Evolutionary conservation across 148 eudicot species (phyloP), one percentile per base, ranked within the genome.

Genomic region (Oxyria digyna): DNA sequence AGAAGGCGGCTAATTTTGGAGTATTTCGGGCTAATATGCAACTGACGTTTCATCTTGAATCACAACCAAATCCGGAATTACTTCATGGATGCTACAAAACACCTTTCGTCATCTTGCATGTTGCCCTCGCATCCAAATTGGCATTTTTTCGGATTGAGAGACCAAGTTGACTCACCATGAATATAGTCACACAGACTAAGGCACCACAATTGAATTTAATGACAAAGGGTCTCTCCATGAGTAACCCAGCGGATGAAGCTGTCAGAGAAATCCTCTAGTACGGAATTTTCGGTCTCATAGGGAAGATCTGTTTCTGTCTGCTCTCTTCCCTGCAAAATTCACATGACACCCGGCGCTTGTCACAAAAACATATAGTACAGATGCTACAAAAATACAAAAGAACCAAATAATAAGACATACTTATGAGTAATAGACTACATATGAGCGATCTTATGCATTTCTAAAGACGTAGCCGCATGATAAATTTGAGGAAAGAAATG

Each of bases 191-290:
- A 10, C 11, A 21, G 48, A 14, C 14, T 42, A 21, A 38, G 18
- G 35, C 31, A 0, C 48, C 46, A 24, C 8, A 14, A 27, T 12
- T 11, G 62, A 15, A 12, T 38, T 84, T 74, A 91, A 46, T 75
- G 76, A 74, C 88, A 81, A 62, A 91, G 81, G 18, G 87, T 67
- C 75, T 82, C 96, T 69, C 97, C 97, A 13, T 74, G 74, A n/a
- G 62, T 82, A 68, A 91, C 96, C 97, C 97, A 91, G 3, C 69
- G 83, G 62, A 81, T 85, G 72, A 91, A 91, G 74, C 83, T 87
- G 69, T 82, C 96, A 0, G 96, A 81, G 74, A 79, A 89, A 57
- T 85, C 93, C 71, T 88, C 87, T 29, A 75, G 83, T 75, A 81
- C 83, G 15, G 75, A 74, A 40, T 57, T 69, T 24, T 65, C 75